Evolutionary conservation across 768 basidiomycete species (phyloP).

Genomic region (Lenzites betulinus): DNA sequence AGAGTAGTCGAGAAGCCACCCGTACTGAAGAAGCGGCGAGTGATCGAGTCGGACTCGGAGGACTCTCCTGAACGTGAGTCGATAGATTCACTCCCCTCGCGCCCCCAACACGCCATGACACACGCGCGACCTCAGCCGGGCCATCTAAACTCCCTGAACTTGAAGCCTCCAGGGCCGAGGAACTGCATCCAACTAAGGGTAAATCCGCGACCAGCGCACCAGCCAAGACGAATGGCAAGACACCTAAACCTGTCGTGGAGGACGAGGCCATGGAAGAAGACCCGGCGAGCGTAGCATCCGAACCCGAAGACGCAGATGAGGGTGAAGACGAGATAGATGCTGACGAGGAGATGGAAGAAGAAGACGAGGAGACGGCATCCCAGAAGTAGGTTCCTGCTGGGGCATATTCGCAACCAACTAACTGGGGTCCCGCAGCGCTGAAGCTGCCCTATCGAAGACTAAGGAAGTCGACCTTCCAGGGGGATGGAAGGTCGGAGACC

Average conservation of each 20-base stretch:
- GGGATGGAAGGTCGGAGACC: slow-evolving; percentile 82
- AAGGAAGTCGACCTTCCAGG: slow-evolving; percentile 75
- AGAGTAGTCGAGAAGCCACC: slow-evolving; percentile 13
- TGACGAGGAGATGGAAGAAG: slow-evolving; percentile 41
- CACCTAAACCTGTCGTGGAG: slow-evolving; percentile 23
- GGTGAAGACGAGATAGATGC: slow-evolving; percentile 34
- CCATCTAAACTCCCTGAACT: slow-evolving; percentile 9
- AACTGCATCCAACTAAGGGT: not conserved
- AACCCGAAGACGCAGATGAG: slow-evolving; percentile 34
- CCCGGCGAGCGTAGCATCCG: slow-evolving; percentile 20
- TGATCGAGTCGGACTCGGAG: slow-evolving; percentile 40
- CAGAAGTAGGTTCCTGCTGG: slow-evolving; percentile 53
- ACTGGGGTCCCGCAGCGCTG: slow-evolving; percentile 49
- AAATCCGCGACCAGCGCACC: not conserved
- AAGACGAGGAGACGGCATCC: slow-evolving; percentile 55
- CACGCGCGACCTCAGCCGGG: not conserved
- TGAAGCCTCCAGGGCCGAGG: not conserved
- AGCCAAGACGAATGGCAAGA: not conserved
- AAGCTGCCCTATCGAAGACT: slow-evolving; percentile 60
- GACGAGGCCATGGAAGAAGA: slow-evolving; percentile 25
- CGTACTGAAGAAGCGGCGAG: slow-evolving; percentile 35
- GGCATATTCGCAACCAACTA: not conserved
- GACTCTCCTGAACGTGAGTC: slow-evolving; percentile 11
- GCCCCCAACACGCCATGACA: not conserved
- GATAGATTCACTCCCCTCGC: no score